These are phyloP conservation scores for Saccharomyces jurei DNA, from an alignment of 805 yeast genomes.

Conservation along the genomic window DNA sequence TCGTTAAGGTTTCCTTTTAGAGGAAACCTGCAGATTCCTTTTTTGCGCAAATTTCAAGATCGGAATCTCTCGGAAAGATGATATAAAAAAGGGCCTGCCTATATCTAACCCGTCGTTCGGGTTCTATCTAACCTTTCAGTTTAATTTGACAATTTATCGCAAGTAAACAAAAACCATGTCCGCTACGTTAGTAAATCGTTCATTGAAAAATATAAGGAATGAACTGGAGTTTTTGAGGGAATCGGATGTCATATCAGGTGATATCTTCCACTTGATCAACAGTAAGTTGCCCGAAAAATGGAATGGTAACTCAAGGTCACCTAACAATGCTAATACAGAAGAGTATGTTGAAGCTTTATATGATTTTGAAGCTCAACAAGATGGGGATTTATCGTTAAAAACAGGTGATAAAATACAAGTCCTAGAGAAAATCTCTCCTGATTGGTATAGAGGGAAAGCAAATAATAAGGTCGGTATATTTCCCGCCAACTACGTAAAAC, in stretches of 20 bases:
- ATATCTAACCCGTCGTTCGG: neutral
- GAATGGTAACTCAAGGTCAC: conserved; percentile 3
- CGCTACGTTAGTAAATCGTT: conserved; percentile 63
- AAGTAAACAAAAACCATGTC: conserved; percentile 21
- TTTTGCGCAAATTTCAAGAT: neutral
- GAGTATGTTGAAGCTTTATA: conserved; percentile 60
- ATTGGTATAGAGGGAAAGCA: conserved; percentile 84
- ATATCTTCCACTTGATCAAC: conserved; percentile 42
- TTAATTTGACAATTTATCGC: neutral
- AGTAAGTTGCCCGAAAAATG: conserved; percentile 47
- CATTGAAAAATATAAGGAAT: conserved; percentile 62
- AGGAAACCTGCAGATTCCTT: neutral
- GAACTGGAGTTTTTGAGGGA: conserved; percentile 73
- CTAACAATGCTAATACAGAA: conserved; percentile 17
- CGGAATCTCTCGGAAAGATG: neutral
- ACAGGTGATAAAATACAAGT: conserved; percentile 67
- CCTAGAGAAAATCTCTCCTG: conserved; percentile 63
- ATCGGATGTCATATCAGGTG: conserved; percentile 57
- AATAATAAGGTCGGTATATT: conserved; percentile 67
- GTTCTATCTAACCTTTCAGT: neutral
- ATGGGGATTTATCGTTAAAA: conserved; percentile 58
- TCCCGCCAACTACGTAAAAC: conserved; percentile 77
- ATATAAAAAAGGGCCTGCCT: neutral
- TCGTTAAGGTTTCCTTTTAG: neutral
- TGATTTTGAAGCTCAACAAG: conserved; percentile 65